Evolutionary conservation across 2,329 filamentous ascomycete genomes (phyloP).

Genomic region (Aspergillus thermomutatus): DNA sequence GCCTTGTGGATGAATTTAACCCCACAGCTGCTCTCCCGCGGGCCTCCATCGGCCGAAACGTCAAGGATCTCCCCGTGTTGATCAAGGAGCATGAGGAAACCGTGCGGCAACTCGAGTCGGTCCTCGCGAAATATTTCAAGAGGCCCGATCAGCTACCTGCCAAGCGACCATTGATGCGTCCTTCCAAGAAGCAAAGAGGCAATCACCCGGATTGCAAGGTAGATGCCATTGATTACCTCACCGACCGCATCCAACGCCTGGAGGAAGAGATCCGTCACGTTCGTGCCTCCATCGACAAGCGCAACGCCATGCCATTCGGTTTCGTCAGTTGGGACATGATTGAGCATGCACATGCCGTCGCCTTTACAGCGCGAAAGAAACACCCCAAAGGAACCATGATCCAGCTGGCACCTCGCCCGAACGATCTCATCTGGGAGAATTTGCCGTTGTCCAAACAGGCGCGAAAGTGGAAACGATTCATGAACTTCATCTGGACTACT

Average conservation of each 20-base stretch:
- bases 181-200: slow-evolving; percentile 73
- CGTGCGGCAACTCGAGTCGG: slow-evolving; percentile 76
- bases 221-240: slow-evolving; percentile 92
- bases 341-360: slow-evolving; percentile 80
- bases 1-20: slow-evolving; percentile 75
- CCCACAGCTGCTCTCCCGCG: slow-evolving; percentile 75
- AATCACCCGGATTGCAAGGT: slow-evolving; percentile 69
- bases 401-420: slow-evolving; percentile 75
- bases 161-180: slow-evolving; percentile 72
- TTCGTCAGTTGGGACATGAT: slow-evolving; percentile 94
- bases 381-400: slow-evolving; percentile 76
- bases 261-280: slow-evolving; percentile 83
- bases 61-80: slow-evolving; percentile 80
- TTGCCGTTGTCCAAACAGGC: slow-evolving; percentile 67
- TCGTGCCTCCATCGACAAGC: slow-evolving; percentile 75
- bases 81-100: slow-evolving; percentile 79
- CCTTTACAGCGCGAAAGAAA: slow-evolving; percentile 76
- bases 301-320: slow-evolving; percentile 84
- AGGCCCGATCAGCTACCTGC: slow-evolving; percentile 77
- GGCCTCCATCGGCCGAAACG: slow-evolving; percentile 83
- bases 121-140: slow-evolving; percentile 86
- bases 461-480: slow-evolving; percentile 67
- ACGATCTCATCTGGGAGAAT: slow-evolving; percentile 96
- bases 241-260: slow-evolving; percentile 75
- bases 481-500: slow-evolving; percentile 81